A percentile compares a stretch with the other conserved stretches of the same genome.
These are phyloP conservation scores for Amanita polypyramis DNA, from an alignment of 768 basidiomycete genomes.

Conservation along the genomic window DNA sequence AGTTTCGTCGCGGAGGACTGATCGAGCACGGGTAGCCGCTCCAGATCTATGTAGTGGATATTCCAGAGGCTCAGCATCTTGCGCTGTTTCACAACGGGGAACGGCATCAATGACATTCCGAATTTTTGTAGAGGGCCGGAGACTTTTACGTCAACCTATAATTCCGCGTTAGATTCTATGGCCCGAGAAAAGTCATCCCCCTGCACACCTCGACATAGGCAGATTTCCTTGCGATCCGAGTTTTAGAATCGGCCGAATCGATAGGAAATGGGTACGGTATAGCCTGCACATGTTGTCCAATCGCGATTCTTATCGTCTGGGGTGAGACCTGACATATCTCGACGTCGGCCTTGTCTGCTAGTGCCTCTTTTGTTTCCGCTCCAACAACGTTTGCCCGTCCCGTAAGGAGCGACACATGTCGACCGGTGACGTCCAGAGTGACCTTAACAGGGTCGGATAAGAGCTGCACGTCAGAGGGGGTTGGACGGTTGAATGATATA, in stretches of 20 bases:
- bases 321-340: slow-evolving; percentile 19
- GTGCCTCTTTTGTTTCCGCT: slow-evolving; percentile 11
- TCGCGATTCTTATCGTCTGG: slow-evolving; percentile 19
- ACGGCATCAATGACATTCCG: slow-evolving; percentile 17
- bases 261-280: slow-evolving; percentile 36
- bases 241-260: slow-evolving; percentile 21
- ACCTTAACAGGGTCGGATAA: background rate
- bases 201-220: slow-evolving; percentile 34
- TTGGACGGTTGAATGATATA: background rate
- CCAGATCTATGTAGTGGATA: slow-evolving; percentile 24
- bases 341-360: slow-evolving; percentile 15
- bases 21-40: slow-evolving; percentile 14
- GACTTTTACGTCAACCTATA: slow-evolving; percentile 19
- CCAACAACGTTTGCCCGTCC: slow-evolving; percentile 14
- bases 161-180: slow-evolving; percentile 10
- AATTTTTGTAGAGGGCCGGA: slow-evolving; percentile 10
- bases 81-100: slow-evolving; percentile 15
- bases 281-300: slow-evolving; percentile 16
- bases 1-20: slow-evolving; percentile 9
- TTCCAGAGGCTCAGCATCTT: slow-evolving; percentile 15
- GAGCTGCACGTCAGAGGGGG: background rate
- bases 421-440: background rate
- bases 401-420: slow-evolving; percentile 8
- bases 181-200: slow-evolving; percentile 10
- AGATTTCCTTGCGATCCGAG: slow-evolving; percentile 45